These are phyloP conservation scores for Diaporthe capsici DNA, from an alignment of 2,329 filamentous ascomycete genomes.

Conservation along the genomic window DNA sequence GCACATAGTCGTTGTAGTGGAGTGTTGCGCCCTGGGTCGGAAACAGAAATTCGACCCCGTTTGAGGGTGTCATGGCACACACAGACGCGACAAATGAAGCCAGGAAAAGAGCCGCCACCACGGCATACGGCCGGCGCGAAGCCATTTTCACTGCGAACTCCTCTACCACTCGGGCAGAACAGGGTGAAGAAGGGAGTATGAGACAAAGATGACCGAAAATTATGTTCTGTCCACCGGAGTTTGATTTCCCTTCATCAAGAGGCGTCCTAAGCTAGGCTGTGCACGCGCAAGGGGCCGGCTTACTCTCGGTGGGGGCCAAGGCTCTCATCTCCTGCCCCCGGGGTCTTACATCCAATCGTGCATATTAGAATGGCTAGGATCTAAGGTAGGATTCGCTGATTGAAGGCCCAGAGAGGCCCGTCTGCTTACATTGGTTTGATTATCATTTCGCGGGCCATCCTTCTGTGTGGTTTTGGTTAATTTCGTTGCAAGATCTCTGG, in stretches of 20 bases:
- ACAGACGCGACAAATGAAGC: not conserved
- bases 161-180: not conserved
- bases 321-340: conserved; percentile 13
- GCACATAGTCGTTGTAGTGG: conserved; percentile 36
- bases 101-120: conserved; percentile 10
- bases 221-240: not conserved
- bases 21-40: conserved; percentile 27
- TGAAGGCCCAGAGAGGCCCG: not conserved
- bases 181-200: not conserved
- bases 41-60: conserved; percentile 34
- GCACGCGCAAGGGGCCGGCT: not conserved
- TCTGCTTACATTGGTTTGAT: conserved; percentile 15
- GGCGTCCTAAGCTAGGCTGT: not conserved
- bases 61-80: conserved; percentile 25
- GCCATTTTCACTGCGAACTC: not conserved
- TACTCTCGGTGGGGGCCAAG: conserved; percentile 27
- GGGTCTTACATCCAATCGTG: conserved; percentile 1
- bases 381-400: conserved; percentile 13
- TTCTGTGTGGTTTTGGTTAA: not conserved
- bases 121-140: not conserved
- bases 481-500: not conserved
- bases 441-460: conserved; percentile 9
- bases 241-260: not conserved
- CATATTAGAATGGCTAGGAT: not conserved
- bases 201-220: not conserved